Evolutionary conservation across 192 early-diverging fungal genomes (phyloP).

Genomic region (Chytriomyces hyalinus): DNA sequence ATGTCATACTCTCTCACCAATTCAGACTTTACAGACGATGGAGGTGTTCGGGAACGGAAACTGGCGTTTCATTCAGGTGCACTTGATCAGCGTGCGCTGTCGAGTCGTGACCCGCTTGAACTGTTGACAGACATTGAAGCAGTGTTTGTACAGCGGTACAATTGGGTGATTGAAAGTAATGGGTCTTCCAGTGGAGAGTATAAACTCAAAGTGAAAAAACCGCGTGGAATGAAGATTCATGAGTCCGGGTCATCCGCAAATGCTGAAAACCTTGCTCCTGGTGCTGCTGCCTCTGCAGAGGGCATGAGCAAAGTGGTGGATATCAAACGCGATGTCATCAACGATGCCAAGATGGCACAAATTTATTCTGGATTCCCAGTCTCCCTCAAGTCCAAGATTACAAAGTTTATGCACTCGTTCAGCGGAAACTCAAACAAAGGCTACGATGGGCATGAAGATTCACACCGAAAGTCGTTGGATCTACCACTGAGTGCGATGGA

Average conservation of each 20-base stretch:
- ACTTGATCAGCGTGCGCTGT: conserved; percentile 25
- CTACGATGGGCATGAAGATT: conserved; percentile 9
- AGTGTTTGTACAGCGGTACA: conserved; percentile 15
- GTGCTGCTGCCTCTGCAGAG: neutral
- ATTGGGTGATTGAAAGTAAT: conserved; percentile 28
- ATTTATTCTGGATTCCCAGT: conserved; percentile 13
- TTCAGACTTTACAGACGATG: neutral
- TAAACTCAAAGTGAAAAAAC: conserved; percentile 34
- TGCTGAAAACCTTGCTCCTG: neutral
- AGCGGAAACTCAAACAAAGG: conserved; percentile 28
- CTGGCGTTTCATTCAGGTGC: conserved; percentile 26
- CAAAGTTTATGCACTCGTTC: conserved; percentile 14
- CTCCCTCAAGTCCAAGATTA: conserved; percentile 3
- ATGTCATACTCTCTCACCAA: conserved; percentile 21
- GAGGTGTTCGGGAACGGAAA: conserved; percentile 3
- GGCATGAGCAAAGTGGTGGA: neutral
- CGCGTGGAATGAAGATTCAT: conserved; percentile 22
- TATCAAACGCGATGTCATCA: neutral
- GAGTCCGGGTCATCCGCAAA: neutral
- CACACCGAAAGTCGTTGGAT: neutral
- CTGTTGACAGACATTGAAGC: conserved; percentile 24
- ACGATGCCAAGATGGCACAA: neutral
- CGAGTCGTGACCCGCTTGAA: conserved; percentile 26
- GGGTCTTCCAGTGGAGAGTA: conserved; percentile 19
- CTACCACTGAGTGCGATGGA: conserved; percentile 45